These are phyloP conservation scores for Boletus reticulatus DNA, from an alignment of 768 basidiomycete genomes.

Conservation along the genomic window DNA sequence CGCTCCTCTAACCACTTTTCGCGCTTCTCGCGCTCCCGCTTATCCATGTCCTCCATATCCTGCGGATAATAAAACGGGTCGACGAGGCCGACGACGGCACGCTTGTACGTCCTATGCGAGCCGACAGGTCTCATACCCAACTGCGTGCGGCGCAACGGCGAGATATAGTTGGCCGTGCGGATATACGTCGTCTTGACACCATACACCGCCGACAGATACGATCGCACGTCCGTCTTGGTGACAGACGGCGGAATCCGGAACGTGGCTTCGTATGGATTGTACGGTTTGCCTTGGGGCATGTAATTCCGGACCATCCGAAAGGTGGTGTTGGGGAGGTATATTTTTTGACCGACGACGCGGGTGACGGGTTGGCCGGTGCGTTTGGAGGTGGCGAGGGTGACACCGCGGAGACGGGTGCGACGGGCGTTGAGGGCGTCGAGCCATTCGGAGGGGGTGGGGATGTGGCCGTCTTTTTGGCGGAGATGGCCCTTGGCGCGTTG, in stretches of 20 bases:
- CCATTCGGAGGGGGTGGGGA: slow-evolving; percentile 57
- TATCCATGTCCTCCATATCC: slow-evolving; percentile 72
- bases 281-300: slow-evolving; percentile 70
- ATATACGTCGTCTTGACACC: slow-evolving; percentile 90
- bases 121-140: slow-evolving; percentile 29
- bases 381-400: slow-evolving; percentile 42
- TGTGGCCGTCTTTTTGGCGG: slow-evolving; percentile 31
- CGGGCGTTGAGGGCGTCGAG: slow-evolving; percentile 51
- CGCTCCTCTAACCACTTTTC: slow-evolving; percentile 62
- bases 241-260: slow-evolving; percentile 88
- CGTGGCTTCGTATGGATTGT: slow-evolving; percentile 94
- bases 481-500: slow-evolving; percentile 53
- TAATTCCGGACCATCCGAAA: slow-evolving; percentile 83
- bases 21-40: slow-evolving; percentile 50
- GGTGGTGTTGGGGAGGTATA: slow-evolving; percentile 88
- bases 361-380: slow-evolving; percentile 29
- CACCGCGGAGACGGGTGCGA: slow-evolving; percentile 67
- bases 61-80: slow-evolving; percentile 94
- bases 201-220: slow-evolving; percentile 82
- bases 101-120: slow-evolving; percentile 71
- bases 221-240: slow-evolving; percentile 90
- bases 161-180: slow-evolving; percentile 88
- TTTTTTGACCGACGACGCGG: slow-evolving; percentile 70
- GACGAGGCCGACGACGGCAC: slow-evolving; percentile 86
- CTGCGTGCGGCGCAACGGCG: slow-evolving; percentile 42